Evolutionary conservation across 495 filamentous ascomycete species (phyloP).

Genomic region (Penicillium fimorum): DNA sequence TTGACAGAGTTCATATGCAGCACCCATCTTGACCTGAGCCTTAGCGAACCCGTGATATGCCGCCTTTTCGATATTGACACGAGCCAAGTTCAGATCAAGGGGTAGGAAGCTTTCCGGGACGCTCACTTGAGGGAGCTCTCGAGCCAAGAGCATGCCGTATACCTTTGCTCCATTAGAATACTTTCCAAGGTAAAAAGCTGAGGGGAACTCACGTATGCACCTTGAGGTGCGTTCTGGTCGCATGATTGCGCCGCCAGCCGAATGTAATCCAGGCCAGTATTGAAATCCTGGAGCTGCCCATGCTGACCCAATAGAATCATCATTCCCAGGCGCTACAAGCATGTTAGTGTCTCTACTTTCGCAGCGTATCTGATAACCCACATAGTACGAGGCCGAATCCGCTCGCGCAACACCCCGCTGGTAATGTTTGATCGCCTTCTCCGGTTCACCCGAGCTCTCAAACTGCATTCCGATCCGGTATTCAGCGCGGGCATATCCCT

Average conservation of each 20-base stretch:
- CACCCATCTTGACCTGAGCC: conserved; percentile 96
- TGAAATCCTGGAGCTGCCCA: conserved; percentile 78
- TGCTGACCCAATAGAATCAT: conserved; percentile 95
- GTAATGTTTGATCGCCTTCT: conserved; percentile 90
- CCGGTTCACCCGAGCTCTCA: conserved; percentile 85
- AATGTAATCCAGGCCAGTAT: conserved; percentile 76
- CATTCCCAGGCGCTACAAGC: conserved; percentile 77
- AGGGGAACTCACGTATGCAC: conserved; percentile 68
- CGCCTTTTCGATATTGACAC: conserved; percentile 91
- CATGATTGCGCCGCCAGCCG: conserved; percentile 78
- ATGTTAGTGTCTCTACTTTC: conserved; percentile 23
- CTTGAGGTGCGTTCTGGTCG: conserved; percentile 96
- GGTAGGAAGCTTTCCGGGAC: conserved; percentile 74
- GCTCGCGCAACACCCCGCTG: conserved; percentile 68
- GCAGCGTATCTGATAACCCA: conserved; percentile 22
- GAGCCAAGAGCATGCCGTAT: conserved; percentile 90
- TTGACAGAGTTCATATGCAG: conserved; percentile 90
- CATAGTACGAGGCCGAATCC: conserved; percentile 92
- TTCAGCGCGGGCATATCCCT: conserved; percentile 89
- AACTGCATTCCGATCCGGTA: conserved; percentile 99
- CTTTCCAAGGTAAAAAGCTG: neutral
- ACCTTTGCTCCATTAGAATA: conserved; percentile 47
- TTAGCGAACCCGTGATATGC: conserved; percentile 96
- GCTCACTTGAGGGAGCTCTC: conserved; percentile 83
- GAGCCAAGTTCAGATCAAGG: conserved; percentile 69